A percentile compares a stretch with the other conserved stretches of the same genome.
Conservation (phyloP, 768 basidiomycete species). For the Mycena floridula region DNA sequence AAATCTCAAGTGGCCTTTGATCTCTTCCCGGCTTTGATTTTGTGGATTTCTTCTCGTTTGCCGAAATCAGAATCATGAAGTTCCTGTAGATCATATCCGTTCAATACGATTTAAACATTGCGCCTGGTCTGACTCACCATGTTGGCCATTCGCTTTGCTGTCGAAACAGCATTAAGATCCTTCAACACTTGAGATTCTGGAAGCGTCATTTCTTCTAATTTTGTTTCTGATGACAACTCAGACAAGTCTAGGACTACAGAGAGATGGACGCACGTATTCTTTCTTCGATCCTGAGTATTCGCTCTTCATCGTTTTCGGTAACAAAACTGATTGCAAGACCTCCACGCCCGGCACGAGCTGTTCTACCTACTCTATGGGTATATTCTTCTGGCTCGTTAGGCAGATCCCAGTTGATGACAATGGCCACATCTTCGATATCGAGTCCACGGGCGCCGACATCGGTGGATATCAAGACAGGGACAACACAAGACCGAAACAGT, state of each 20-base stretch:
- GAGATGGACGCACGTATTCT: slow-evolving; percentile 55
- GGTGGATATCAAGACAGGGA: slow-evolving; percentile 90
- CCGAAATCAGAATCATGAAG: slow-evolving; percentile 89
- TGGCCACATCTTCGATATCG: slow-evolving; percentile 93
- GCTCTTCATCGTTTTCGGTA: slow-evolving; percentile 87
- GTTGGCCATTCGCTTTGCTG: slow-evolving; percentile 86
- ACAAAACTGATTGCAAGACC: slow-evolving; percentile 93
- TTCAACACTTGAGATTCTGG: slow-evolving; percentile 81
- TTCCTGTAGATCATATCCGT: slow-evolving; percentile 40
- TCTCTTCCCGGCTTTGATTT: slow-evolving; percentile 40
- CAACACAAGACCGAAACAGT: slow-evolving; percentile 77
- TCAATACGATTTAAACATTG: background rate
- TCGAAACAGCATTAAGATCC: slow-evolving; percentile 82
- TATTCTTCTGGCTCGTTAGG: slow-evolving; percentile 90
- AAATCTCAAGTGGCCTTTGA: background rate
- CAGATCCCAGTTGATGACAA: slow-evolving; percentile 97
- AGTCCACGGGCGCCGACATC: slow-evolving; percentile 94
- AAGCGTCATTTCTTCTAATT: slow-evolving; percentile 66
- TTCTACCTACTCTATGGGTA: slow-evolving; percentile 91
- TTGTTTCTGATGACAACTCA: slow-evolving; percentile 46
- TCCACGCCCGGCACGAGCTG: slow-evolving; percentile 83
- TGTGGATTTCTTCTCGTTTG: slow-evolving; percentile 78
- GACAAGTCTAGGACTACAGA: background rate
- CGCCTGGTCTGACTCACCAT: too few species aligned
- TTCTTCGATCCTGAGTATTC: slow-evolving; percentile 76